Evolutionary conservation across 768 basidiomycete genomes (phyloP).

Genomic region (Boletales sp.): DNA sequence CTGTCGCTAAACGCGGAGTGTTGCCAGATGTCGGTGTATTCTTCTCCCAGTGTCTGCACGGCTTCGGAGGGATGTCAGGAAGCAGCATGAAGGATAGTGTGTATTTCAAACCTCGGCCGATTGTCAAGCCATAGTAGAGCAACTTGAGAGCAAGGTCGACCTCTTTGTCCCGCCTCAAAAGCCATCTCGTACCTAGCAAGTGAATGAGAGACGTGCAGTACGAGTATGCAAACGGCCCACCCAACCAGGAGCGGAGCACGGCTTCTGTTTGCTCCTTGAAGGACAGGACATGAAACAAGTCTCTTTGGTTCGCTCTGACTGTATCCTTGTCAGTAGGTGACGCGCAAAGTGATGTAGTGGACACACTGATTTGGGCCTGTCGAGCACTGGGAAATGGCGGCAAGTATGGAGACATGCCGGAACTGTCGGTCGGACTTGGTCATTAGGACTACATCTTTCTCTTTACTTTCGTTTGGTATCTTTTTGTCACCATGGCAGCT

Average conservation of each 20-base stretch:
- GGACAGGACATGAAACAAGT: constrained; percentile 70
- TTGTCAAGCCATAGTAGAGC: constrained; percentile 70
- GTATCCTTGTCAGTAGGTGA: constrained; percentile 9
- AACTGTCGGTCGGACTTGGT: constrained; percentile 5
- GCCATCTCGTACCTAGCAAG: constrained; percentile 68
- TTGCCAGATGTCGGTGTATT: constrained; percentile 85
- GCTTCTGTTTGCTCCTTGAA: constrained; percentile 73
- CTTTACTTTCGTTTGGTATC: background rate
- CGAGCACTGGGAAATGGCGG: constrained; percentile 69
- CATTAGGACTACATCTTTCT: background rate
- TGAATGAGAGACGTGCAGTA: constrained; percentile 9
- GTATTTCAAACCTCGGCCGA: constrained; percentile 57
- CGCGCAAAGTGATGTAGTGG: background rate
- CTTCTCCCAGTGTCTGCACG: constrained; percentile 83
- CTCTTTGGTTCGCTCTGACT: constrained; percentile 87
- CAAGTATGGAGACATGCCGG: constrained; percentile 19
- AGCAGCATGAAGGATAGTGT: background rate
- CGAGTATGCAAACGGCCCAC: constrained; percentile 36
- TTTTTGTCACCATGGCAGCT: constrained; percentile 26
- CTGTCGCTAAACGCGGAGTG: constrained; percentile 42
- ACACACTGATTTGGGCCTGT: constrained; percentile 85
- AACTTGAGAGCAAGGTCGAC: constrained; percentile 66
- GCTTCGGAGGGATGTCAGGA: constrained; percentile 39
- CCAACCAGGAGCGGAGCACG: constrained; percentile 74
- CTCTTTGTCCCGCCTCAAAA: constrained; percentile 79